phyloP scores from a whole-genome alignment of 2,329 filamentous ascomycete species.

The Monosporascus sp. region DNA sequence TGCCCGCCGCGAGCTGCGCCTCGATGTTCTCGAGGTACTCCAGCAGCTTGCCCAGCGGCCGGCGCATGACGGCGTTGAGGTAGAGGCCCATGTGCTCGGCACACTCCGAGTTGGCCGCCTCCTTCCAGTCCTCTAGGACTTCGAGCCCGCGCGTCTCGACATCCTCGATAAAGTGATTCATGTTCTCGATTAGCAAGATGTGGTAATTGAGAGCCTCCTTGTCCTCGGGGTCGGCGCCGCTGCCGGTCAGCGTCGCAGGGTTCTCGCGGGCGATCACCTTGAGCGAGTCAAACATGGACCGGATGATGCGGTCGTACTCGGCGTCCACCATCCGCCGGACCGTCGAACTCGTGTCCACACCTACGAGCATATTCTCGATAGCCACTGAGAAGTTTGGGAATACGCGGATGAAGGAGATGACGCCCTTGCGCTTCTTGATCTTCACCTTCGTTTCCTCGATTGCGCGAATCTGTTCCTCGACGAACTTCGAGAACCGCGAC shows the following conservation, averaged over 20 bases:
- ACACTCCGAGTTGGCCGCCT: slow-evolving; percentile 72
- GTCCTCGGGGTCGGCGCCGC: slow-evolving; percentile 64
- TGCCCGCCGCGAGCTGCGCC: slow-evolving; percentile 57
- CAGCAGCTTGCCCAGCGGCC: slow-evolving; percentile 83
- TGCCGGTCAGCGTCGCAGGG: slow-evolving; percentile 41
- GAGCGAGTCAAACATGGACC: slow-evolving; percentile 94
- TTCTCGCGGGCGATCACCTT: slow-evolving; percentile 84
- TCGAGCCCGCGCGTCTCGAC: slow-evolving; percentile 70
- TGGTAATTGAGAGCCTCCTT: slow-evolving; percentile 97
- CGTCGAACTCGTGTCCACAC: slow-evolving; percentile 49
- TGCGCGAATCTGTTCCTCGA: slow-evolving; percentile 90
- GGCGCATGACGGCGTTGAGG: slow-evolving; percentile 78
- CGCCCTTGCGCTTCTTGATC: slow-evolving; percentile 95
- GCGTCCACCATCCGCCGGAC: slow-evolving; percentile 76
- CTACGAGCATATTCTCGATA: slow-evolving; percentile 76
- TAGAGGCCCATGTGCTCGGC: slow-evolving; percentile 84
- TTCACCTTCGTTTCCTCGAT: slow-evolving; percentile 99
- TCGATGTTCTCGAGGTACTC: slow-evolving; percentile 91
- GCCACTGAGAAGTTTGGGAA: slow-evolving; percentile 83
- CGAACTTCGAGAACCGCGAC: slow-evolving; percentile 76
- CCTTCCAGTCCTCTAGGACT: slow-evolving; percentile 77
- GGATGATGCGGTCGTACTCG: slow-evolving; percentile 83
- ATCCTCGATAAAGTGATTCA: slow-evolving; percentile 96
- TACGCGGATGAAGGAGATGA: slow-evolving; percentile 90
- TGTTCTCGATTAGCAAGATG: slow-evolving; percentile 95